Percentiles rank a stretch among this genome's conserved stretches.
Evolutionary conservation across 2,329 filamentous ascomycete genomes (phyloP).

Genomic region (Lachnellula willkommii): DNA sequence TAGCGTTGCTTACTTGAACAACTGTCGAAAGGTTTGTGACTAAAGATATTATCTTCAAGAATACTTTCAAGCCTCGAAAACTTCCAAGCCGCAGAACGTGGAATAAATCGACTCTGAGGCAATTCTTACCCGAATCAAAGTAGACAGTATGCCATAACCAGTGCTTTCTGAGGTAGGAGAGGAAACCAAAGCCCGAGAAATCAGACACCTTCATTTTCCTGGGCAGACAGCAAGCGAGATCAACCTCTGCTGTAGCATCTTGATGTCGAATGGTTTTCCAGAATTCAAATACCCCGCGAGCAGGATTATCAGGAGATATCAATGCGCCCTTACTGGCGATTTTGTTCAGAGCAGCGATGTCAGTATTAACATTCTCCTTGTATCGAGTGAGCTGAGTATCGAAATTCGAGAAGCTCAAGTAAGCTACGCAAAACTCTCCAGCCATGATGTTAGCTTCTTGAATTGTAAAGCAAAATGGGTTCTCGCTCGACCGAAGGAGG

Average conservation of each 20-base stretch:
- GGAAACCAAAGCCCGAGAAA: not conserved
- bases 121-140: not conserved
- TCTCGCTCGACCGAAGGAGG: not conserved
- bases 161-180: slow-evolving; percentile 2
- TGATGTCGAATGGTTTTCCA: slow-evolving; percentile 4
- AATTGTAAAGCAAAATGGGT: slow-evolving; percentile 3
- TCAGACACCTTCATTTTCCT: not conserved
- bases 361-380: slow-evolving; percentile 3
- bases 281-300: not conserved
- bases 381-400: slow-evolving; percentile 10
- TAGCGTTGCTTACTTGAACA: no score
- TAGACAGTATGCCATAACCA: slow-evolving; percentile 10
- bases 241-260: not conserved
- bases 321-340: not conserved
- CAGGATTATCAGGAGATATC: not conserved
- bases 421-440: slow-evolving; percentile 15
- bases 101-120: not conserved
- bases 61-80: no score
- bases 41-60: no score
- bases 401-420: slow-evolving; percentile 15
- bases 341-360: slow-evolving; percentile 3
- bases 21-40: no score
- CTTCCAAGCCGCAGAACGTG: not conserved
- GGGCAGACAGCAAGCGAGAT: not conserved
- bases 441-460: slow-evolving; percentile 9